phyloP scores from a whole-genome alignment of 2,329 filamentous ascomycete species.

The Calonectria leucothoes region DNA sequence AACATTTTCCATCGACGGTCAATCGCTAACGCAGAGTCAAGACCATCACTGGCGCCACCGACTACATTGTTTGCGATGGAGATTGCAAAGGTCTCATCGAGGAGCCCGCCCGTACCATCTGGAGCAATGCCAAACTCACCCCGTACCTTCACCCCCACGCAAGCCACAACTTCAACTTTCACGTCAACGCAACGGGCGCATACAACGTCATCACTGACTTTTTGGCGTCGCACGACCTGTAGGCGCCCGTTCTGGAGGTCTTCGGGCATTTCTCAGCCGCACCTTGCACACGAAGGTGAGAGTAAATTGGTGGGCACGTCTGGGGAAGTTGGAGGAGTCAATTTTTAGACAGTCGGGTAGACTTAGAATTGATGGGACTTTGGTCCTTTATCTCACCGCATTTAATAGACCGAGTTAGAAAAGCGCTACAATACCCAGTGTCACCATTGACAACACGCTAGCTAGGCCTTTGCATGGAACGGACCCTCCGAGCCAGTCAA shows the following conservation, averaged over 20 bases:
- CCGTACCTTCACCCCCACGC: constrained; percentile 30
- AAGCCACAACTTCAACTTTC: constrained; percentile 34
- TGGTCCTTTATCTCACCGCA: neutral
- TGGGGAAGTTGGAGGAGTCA: neutral
- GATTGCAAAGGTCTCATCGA: constrained; percentile 43
- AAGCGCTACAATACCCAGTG: neutral
- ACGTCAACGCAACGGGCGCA: constrained; percentile 26
- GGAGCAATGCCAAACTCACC: constrained; percentile 27
- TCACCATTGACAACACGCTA: neutral
- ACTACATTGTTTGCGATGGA: constrained; percentile 41
- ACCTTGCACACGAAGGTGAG: neutral
- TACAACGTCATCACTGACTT: constrained; percentile 29
- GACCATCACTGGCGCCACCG: constrained; percentile 28
- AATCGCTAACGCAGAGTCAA: neutral
- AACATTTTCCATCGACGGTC: too few species aligned
- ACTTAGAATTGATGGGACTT: neutral
- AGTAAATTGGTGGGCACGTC: neutral
- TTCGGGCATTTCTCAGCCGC: neutral
- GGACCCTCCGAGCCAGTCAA: neutral
- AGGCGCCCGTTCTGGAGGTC: too few species aligned
- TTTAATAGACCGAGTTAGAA: neutral
- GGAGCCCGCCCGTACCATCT: constrained; percentile 34
- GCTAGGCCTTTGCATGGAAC: neutral
- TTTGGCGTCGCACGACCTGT: constrained; percentile 21
- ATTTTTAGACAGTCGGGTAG: neutral